These are phyloP conservation scores for Hypoxylon rubiginosum DNA, from an alignment of 2,329 filamentous ascomycete species.

Conservation along the genomic window DNA sequence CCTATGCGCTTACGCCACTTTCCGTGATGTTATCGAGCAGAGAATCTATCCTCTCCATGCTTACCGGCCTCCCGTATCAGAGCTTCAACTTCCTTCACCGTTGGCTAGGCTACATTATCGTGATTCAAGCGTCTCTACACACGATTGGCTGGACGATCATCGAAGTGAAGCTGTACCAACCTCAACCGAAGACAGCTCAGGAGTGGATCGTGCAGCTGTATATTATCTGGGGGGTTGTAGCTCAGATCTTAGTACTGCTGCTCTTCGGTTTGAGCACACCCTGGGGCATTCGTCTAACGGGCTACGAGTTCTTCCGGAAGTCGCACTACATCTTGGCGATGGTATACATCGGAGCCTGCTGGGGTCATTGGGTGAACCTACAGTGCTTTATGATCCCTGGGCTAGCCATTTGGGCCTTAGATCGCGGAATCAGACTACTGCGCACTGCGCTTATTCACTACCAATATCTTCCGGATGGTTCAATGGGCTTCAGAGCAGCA, in stretches of 20 bases:
- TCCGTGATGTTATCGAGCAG: slow-evolving; percentile 76
- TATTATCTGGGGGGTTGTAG: slow-evolving; percentile 80
- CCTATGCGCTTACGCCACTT: slow-evolving; percentile 80
- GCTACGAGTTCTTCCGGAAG: slow-evolving; percentile 84
- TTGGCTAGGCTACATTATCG: slow-evolving; percentile 81
- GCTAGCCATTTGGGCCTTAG: slow-evolving; percentile 74
- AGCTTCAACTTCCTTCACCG: slow-evolving; percentile 83
- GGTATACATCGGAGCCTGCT: slow-evolving; percentile 81
- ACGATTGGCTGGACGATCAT: slow-evolving; percentile 79
- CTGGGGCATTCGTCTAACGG: slow-evolving; percentile 73
- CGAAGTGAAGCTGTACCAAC: slow-evolving; percentile 76
- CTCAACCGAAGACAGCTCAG: slow-evolving; percentile 71
- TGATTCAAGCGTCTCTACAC: slow-evolving; percentile 75
- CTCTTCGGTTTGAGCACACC: slow-evolving; percentile 71
- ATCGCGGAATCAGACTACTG: slow-evolving; percentile 70
- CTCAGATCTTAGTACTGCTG: slow-evolving; percentile 73
- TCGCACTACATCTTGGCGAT: slow-evolving; percentile 79
- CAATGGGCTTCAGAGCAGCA: slow-evolving; percentile 67
- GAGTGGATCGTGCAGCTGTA: slow-evolving; percentile 74
- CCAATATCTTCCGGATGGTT: slow-evolving; percentile 60
- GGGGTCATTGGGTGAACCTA: slow-evolving; percentile 79
- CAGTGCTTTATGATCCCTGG: slow-evolving; percentile 77
- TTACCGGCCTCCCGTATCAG: slow-evolving; percentile 82
- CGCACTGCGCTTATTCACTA: slow-evolving; percentile 73
- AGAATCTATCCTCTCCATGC: slow-evolving; percentile 76